Base-by-base conservation (phyloP, 2,329 filamentous ascomycete genomes). In the Mollisiaceae sp. region DNA sequence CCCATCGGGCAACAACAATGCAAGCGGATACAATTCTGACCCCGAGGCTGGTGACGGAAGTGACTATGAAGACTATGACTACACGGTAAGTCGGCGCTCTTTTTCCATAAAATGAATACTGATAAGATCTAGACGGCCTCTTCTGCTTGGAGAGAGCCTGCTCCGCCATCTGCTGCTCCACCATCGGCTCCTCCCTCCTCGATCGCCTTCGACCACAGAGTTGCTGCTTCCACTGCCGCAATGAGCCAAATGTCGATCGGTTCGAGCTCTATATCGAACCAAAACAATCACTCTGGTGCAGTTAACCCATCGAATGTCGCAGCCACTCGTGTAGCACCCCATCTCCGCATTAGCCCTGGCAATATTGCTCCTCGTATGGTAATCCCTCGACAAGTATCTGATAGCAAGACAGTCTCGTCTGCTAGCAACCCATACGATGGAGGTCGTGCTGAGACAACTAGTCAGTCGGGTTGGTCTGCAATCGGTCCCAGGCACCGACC, bases 1-100 rank as follows among this genome's bases (percentile, higher is more conserved):
- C 32, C 24, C 22, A 15, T 32, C 14, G n/a, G 11, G 15, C 50
- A 27, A 24, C 32, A 22, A 27, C 6, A 24, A 61, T 15, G 20
- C n/a, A 18, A n/a, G 18, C 35, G 45, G 32, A 18, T 56, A 38
- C 12, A 47, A 58, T 32, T 56, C 47, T 22, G 65, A 69, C 38
- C 67, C 66, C 6, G 66, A 68, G 35, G 64, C 58, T 45, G 64
- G 65, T 5, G 27, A 63, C 15, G 61, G 24, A 2, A 59, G 43
- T 41, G 56, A 61, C 5, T 59, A 64, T 50, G 60, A 67, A n/a
- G 56, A 63, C 15, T 55, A 50, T 58, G 27, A 32, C 27, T 32
- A 32, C 27, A 59, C 39, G 18, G 62, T 59, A 43, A 62, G 59
- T 64, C 11, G 9, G 15, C 15, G 18, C 24, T 36, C 11, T 3